Evolutionary conservation across 2,329 filamentous ascomycete genomes (phyloP).

Genomic region (Talaromyces verruculosus): DNA sequence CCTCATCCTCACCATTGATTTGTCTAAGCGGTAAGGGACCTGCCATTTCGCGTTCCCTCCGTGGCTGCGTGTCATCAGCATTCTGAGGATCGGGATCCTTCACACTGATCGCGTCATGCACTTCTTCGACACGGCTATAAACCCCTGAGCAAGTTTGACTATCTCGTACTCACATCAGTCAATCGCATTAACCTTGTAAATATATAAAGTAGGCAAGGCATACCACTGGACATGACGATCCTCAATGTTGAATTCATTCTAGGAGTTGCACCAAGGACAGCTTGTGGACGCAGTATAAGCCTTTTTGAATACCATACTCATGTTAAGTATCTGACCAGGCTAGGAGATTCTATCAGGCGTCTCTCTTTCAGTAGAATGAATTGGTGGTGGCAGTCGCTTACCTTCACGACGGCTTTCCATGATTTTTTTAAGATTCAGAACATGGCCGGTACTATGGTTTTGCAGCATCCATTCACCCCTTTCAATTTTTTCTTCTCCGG

Average conservation of each 20-base stretch:
- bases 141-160: neutral
- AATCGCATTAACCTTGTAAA: too few relatives aligned
- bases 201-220: neutral
- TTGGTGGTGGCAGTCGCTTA: neutral
- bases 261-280: slow-evolving; percentile 2
- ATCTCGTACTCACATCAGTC: too few relatives aligned
- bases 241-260: neutral
- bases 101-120: neutral
- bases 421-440: slow-evolving; percentile 1
- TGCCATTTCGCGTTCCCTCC: neutral
- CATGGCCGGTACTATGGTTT: neutral
- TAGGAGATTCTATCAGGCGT: neutral
- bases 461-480: neutral
- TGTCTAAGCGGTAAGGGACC: neutral
- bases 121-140: slow-evolving; percentile 2
- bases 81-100: neutral
- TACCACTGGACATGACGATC: neutral
- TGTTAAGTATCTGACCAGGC: slow-evolving; percentile 14
- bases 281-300: neutral
- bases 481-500: neutral
- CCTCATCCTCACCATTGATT: neutral
- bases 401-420: slow-evolving; percentile 8
- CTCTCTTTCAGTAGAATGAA: too few relatives aligned
- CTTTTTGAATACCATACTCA: slow-evolving; percentile 12
- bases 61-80: neutral